Evolutionary conservation across 305 asterid species (phyloP).

Genomic region (Fraxinus sp.): DNA sequence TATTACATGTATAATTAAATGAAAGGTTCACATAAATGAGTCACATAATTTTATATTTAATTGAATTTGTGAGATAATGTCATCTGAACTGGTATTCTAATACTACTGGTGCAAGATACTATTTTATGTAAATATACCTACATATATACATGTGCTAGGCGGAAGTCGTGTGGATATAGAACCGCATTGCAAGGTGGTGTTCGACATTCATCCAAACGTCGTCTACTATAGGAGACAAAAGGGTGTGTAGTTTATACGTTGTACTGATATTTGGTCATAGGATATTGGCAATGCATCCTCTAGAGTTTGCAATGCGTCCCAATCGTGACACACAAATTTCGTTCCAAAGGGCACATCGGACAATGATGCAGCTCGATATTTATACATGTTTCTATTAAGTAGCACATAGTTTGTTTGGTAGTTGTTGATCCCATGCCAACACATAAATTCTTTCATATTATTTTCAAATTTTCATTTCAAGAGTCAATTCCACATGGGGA

Average conservation of each 20-base stretch:
- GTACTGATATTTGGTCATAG: background rate
- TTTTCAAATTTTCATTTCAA: background rate
- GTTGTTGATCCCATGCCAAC: background rate
- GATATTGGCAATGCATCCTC: background rate
- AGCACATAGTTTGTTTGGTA: background rate
- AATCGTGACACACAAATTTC: background rate
- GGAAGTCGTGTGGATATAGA: background rate
- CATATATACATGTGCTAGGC: background rate
- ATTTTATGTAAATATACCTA: background rate
- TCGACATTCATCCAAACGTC: background rate
- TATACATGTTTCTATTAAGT: background rate
- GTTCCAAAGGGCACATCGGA: background rate
- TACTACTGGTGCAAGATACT: too few relatives aligned
- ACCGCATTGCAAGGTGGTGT: background rate
- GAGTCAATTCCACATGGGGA: slow-evolving; percentile 10
- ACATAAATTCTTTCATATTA: background rate
- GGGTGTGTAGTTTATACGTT: background rate
- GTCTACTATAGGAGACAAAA: background rate
- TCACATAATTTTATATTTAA: too few relatives aligned
- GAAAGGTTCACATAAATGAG: too few relatives aligned
- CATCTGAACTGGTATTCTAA: too few relatives aligned
- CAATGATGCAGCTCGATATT: background rate
- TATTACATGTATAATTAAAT: background rate
- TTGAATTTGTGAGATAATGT: too few relatives aligned
- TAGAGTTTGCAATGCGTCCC: background rate